Conservation (phyloP, 129 eudicot genomes). For the Mikania micrantha region DNA sequence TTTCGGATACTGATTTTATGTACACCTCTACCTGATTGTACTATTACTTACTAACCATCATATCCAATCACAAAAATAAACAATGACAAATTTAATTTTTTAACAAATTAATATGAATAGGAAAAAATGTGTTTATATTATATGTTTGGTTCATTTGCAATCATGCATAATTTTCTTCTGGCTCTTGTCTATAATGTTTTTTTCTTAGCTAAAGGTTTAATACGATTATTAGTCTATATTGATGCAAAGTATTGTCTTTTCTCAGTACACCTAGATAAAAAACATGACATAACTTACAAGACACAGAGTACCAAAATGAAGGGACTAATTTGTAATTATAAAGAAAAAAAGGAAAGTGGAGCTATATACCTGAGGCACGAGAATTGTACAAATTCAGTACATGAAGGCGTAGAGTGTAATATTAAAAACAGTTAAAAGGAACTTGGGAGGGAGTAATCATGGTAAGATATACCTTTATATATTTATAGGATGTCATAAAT, state of each 20-base stretch:
- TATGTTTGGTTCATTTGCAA: neutral
- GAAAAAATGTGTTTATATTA: neutral
- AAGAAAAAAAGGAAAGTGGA: neutral
- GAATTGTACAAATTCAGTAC: neutral
- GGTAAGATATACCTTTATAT: neutral
- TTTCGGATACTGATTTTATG: too few relatives aligned
- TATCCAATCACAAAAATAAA: neutral
- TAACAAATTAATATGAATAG: neutral
- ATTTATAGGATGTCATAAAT: neutral
- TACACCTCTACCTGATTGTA: too few relatives aligned
- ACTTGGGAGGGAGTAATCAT: slow-evolving; percentile 18
- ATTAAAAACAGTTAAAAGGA: slow-evolving; percentile 7
- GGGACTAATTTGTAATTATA: neutral
- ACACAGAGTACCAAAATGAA: neutral
- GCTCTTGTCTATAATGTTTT: neutral
- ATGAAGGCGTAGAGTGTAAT: slow-evolving; percentile 2
- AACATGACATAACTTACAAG: neutral
- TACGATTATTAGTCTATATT: neutral
- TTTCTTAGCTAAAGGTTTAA: neutral
- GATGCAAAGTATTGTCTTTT: neutral
- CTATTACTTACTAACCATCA: neutral
- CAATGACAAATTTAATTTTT: neutral
- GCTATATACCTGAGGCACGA: neutral
- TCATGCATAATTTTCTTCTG: too few relatives aligned
- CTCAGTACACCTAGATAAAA: neutral